phyloP scores from a whole-genome alignment of 164 flowering plant species.

The Annona squamosa region DNA sequence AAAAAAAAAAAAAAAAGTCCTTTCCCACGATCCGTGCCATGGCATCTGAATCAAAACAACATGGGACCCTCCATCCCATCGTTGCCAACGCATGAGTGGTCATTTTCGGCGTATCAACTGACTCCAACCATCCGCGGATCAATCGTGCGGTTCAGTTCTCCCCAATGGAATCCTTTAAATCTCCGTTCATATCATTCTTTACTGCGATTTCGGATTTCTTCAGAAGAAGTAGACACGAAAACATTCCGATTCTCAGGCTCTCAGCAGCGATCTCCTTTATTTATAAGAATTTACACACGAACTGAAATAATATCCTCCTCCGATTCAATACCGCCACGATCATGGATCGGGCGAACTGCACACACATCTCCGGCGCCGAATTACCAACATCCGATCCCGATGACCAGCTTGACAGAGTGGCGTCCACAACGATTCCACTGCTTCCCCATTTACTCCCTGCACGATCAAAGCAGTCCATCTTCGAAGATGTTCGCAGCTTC shows the following conservation, averaged over 20 bases:
- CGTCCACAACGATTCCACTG: constrained; percentile 18
- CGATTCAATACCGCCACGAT: background rate
- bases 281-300: background rate
- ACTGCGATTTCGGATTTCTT: no score
- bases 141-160: background rate
- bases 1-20: no score
- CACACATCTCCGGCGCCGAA: background rate
- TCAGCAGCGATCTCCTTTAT: background rate
- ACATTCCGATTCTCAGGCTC: background rate
- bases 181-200: background rate
- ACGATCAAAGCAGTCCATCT: constrained; percentile 25
- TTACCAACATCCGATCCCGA: background rate
- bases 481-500: constrained; percentile 41
- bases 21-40: no score
- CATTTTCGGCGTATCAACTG: background rate
- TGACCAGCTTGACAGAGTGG: background rate
- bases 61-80: no score
- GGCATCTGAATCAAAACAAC: no score
- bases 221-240: background rate
- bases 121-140: background rate
- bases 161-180: background rate
- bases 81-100: no score
- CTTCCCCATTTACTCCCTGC: constrained; percentile 21
- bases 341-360: background rate
- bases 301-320: background rate